Conservation (phyloP, 2,329 filamentous ascomycete species). For the Ascosphaera acerosa region DNA sequence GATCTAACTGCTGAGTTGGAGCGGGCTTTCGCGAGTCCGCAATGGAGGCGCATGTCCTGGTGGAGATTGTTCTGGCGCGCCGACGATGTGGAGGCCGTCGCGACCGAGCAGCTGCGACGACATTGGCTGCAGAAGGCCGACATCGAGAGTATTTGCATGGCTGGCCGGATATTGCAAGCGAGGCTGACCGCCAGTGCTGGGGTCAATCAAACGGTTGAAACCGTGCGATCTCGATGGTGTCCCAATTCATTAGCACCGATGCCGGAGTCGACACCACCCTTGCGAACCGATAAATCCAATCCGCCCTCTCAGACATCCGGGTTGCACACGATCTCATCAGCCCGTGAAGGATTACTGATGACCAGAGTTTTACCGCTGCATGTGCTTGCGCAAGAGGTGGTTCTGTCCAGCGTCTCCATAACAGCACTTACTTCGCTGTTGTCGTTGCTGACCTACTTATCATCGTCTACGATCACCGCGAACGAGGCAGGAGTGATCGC, state of each 20-base stretch:
- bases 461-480: constrained; percentile 23
- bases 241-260: no score
- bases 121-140: constrained; percentile 58
- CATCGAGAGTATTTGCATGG: constrained; percentile 55
- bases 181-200: constrained; percentile 17
- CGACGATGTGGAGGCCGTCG: constrained; percentile 70
- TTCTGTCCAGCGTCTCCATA: constrained; percentile 50
- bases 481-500: constrained; percentile 35
- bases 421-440: constrained; percentile 36
- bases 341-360: constrained; percentile 39
- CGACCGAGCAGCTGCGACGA: constrained; percentile 49
- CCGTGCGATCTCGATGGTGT: no score
- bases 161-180: constrained; percentile 46
- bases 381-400: constrained; percentile 44
- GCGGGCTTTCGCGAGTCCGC: constrained; percentile 44
- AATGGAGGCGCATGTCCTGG: constrained; percentile 67
- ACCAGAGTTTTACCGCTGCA: constrained; percentile 45
- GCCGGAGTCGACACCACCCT: not conserved
- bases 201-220: not conserved
- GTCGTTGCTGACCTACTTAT: constrained; percentile 29
- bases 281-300: not conserved
- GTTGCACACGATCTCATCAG: constrained; percentile 49
- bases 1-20: constrained; percentile 65
- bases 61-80: constrained; percentile 92
- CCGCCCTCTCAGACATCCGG: constrained; percentile 36